Evolutionary conservation across 2,329 filamentous ascomycete species (phyloP), one percentile per base, ranked within the genome.

Genomic region (Aspergillus hiratsukae): DNA sequence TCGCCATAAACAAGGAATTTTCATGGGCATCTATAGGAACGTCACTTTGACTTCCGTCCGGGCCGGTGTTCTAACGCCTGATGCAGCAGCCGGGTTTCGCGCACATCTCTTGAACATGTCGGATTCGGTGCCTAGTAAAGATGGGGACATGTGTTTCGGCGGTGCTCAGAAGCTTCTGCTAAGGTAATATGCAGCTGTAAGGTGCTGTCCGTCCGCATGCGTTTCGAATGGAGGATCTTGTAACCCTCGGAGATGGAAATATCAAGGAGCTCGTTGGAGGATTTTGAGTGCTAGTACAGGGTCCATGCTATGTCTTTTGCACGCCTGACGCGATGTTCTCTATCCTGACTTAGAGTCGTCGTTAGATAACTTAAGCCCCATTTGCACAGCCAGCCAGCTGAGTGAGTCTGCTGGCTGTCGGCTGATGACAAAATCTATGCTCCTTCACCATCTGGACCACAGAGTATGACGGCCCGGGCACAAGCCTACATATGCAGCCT

Each of bases 151-250:
- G 27, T 0, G 67, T 69, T 27, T 78, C 71, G 0, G 58, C 53
- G 8, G 67, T 56, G 0, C 65, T 58, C 49, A 59, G 55, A 0
- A 84, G 72, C 1, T 62, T 66, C 1, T 71, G 63, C 61, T 84
- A 81, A 87, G 75, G 60, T 86, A 87, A 3, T 75, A 75, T 0
- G 83, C 75, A 0, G 84, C 80, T 0, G 83, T 85, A 0, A 86
- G 61, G 55, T 86, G 83, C 55, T 86, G 82, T 3, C 83, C 83
- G 58, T 86, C 82, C 0, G 76, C 80, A 64, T 87, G 84, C 0
- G 85, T 87, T 62, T 87, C 84, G 3, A 87, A 74, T 8, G 87
- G 0, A 71, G 70, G 8, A 86, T 64, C 0, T 58, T 73, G 65
- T 84, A 84, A 1, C 69, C 69, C 0, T 80, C 65, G 0, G 76